Conservation (phyloP, 257 asterid species). For the Haberlea rhodopensis region DNA sequence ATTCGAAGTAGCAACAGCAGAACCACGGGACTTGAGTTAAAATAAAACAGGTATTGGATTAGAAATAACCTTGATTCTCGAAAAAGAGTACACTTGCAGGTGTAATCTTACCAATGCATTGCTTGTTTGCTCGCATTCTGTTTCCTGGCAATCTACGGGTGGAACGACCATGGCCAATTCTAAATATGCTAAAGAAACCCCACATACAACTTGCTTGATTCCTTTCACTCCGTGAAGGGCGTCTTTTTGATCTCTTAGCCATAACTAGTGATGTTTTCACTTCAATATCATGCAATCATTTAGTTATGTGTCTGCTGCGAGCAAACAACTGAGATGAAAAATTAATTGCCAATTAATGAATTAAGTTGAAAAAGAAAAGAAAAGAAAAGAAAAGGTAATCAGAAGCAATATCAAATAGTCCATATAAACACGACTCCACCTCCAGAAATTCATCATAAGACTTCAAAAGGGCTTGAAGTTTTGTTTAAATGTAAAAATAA, state of each 20-base stretch:
- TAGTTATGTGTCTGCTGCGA: constrained; percentile 26
- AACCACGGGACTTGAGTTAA: constrained; percentile 6
- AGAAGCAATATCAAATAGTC: not conserved
- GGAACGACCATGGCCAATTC: constrained; percentile 74
- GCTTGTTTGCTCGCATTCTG: constrained; percentile 48
- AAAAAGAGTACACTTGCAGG: not conserved
- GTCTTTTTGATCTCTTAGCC: constrained; percentile 77
- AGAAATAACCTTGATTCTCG: not conserved
- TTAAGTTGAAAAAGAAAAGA: not conserved
- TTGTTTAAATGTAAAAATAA: no score
- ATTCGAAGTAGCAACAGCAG: constrained; percentile 39
- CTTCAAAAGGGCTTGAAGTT: not conserved
- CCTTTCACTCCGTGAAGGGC: constrained; percentile 52
- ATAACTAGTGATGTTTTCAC: constrained; percentile 29
- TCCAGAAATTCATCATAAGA: not conserved
- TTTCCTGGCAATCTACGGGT: constrained; percentile 69
- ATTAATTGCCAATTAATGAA: not conserved
- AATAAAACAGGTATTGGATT: not conserved
- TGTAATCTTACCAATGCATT: constrained; percentile 48
- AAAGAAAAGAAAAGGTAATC: not conserved
- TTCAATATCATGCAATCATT: constrained; percentile 28
- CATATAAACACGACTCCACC: not conserved
- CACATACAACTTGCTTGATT: constrained; percentile 77
- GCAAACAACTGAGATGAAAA: constrained; percentile 17
- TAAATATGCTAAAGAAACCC: constrained; percentile 77